phyloP scores from a whole-genome alignment of 805 yeast genomes.

The Lipomyces orientalis region DNA sequence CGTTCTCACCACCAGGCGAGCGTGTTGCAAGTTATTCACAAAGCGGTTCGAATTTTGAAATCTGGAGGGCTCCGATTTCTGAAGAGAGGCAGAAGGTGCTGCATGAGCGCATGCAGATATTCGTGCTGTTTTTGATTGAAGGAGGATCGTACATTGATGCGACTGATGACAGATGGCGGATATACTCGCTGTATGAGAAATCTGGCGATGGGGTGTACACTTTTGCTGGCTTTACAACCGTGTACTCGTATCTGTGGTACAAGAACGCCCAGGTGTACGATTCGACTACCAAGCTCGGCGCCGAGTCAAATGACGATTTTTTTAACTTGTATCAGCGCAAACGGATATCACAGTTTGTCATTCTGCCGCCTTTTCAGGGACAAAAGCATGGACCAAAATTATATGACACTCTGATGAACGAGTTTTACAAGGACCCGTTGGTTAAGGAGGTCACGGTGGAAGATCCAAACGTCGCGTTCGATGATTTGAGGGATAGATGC shows the following conservation, averaged over 20 bases:
- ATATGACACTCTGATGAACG: conserved; percentile 60
- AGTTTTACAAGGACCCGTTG: conserved; percentile 59
- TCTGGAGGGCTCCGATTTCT: conserved; percentile 58
- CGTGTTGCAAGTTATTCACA: conserved; percentile 46
- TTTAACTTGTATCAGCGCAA: conserved; percentile 51
- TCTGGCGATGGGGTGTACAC: conserved; percentile 42
- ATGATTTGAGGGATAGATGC: conserved; percentile 82
- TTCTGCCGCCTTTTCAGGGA: conserved; percentile 84
- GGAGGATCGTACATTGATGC: conserved; percentile 90
- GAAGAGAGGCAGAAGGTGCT: conserved; percentile 55
- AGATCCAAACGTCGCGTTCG: conserved; percentile 93
- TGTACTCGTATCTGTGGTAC: conserved; percentile 82
- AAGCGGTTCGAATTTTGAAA: conserved; percentile 52
- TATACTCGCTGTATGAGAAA: conserved; percentile 59
- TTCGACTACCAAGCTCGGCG: conserved; percentile 26
- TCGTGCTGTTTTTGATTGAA: conserved; percentile 85
- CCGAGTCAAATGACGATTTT: conserved; percentile 16
- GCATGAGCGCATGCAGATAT: conserved; percentile 74
- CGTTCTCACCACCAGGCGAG: conserved; percentile 37
- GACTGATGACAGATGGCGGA: conserved; percentile 78
- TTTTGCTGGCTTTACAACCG: conserved; percentile 81
- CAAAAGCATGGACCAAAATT: conserved; percentile 69
- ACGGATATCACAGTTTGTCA: conserved; percentile 85
- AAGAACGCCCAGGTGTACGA: conserved; percentile 62
- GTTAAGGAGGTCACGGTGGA: conserved; percentile 84